phyloP scores from a whole-genome alignment of 805 yeast genomes.

The Candida silvicultrix region DNA sequence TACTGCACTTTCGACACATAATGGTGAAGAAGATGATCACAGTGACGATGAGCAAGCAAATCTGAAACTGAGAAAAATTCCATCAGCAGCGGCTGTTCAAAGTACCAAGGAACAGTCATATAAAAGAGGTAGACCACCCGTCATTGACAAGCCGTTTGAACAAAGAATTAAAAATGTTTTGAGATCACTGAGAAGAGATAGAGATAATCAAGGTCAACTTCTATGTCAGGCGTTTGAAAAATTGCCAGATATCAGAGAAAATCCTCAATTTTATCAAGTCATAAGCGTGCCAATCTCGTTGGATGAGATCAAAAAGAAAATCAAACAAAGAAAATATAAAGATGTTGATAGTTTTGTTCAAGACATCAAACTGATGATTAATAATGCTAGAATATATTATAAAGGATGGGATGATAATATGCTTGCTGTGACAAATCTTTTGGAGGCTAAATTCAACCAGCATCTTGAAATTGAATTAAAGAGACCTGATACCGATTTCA shows the following conservation, averaged over 20 bases:
- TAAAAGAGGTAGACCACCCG: conserved; percentile 86
- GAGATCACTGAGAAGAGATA: conserved; percentile 72
- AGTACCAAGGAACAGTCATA: conserved; percentile 18
- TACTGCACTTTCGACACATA: neutral
- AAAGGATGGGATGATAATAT: neutral
- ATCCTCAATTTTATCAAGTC: conserved; percentile 39
- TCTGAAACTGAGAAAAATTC: conserved; percentile 5
- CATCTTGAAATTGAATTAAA: conserved; percentile 63
- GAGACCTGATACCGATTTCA: conserved; percentile 76
- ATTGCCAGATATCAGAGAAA: conserved; percentile 57
- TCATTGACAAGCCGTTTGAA: conserved; percentile 86
- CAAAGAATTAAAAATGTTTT: conserved; percentile 84
- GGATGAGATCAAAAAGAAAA: conserved; percentile 71
- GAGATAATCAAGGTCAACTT: conserved; percentile 42
- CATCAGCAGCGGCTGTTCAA: conserved; percentile 5
- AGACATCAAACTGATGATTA: conserved; percentile 71
- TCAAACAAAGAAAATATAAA: conserved; percentile 77
- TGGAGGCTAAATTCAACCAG: conserved; percentile 56
- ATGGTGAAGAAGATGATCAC: conserved; percentile 1
- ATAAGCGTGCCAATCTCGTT: conserved; percentile 58
- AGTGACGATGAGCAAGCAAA: neutral
- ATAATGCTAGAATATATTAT: conserved; percentile 49
- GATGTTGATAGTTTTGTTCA: conserved; percentile 69
- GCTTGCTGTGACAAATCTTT: conserved; percentile 6
- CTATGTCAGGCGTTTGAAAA: conserved; percentile 70